Conservation (phyloP, 176 grass and related monocot genomes). For the Elymus sibiricus region DNA sequence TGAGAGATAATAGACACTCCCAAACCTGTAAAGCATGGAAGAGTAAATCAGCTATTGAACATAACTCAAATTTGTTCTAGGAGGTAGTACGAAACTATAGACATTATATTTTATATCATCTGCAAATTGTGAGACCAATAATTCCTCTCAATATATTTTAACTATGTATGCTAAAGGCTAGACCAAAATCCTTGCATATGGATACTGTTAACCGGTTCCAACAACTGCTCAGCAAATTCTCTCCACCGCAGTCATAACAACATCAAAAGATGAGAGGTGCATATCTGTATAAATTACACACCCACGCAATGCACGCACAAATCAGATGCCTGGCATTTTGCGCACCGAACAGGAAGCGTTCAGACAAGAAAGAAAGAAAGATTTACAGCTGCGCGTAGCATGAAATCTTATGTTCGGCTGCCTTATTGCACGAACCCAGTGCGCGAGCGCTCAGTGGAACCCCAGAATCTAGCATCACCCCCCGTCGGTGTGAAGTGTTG, state of each 20-base stretch:
- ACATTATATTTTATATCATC: neutral
- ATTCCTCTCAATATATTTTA: neutral
- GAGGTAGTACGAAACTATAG: neutral
- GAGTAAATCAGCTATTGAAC: conserved; percentile 2
- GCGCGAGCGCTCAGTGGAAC: neutral
- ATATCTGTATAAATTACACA: no score
- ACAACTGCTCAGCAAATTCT: neutral
- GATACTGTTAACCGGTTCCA: neutral
- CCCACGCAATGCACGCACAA: no score
- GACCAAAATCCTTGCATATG: neutral
- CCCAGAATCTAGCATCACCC: neutral
- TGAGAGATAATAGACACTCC: neutral
- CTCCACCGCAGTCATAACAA: neutral
- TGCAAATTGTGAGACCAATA: neutral
- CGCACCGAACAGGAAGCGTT: neutral
- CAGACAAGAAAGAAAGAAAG: neutral
- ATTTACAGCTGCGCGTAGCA: neutral
- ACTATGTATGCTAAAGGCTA: neutral
- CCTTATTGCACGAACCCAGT: neutral
- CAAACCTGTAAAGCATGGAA: conserved; percentile 17
- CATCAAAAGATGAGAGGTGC: neutral
- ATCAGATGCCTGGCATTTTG: no score
- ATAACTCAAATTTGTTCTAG: neutral
- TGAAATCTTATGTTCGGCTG: neutral
- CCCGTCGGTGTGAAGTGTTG: neutral